Evolutionary conservation across 768 basidiomycete genomes (phyloP).

Genomic region (Mrakia gelida): DNA sequence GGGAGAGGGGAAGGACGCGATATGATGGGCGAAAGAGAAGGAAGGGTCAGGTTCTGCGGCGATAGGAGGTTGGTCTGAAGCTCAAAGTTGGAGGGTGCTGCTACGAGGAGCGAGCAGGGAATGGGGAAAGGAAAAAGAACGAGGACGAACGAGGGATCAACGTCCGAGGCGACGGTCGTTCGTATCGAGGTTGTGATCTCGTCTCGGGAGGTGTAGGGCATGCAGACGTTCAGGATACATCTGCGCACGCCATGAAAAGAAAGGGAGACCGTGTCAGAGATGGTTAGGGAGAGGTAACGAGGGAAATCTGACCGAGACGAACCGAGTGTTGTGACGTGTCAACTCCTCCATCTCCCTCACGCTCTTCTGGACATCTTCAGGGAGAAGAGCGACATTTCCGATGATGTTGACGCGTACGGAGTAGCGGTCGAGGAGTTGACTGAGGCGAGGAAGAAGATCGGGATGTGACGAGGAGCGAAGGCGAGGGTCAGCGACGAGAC

Average conservation of each 20-base stretch:
- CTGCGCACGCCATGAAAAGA: slow-evolving; percentile 47
- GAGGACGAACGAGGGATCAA: slow-evolving; percentile 13
- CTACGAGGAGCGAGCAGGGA: neutral
- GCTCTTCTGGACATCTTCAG: slow-evolving; percentile 65
- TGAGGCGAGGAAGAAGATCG: slow-evolving; percentile 39
- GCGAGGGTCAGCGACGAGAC: too few relatives aligned
- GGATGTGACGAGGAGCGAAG: neutral
- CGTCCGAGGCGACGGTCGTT: slow-evolving; percentile 38
- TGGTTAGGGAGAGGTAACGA: neutral
- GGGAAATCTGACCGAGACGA: slow-evolving; percentile 34
- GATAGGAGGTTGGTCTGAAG: too few relatives aligned
- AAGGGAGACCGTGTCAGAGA: neutral
- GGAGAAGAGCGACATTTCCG: slow-evolving; percentile 70
- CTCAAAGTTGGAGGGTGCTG: too few relatives aligned
- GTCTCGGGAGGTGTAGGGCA: slow-evolving; percentile 86
- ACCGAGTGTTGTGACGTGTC: slow-evolving; percentile 72
- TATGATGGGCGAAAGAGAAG: neutral
- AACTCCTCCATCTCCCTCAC: slow-evolving; percentile 66
- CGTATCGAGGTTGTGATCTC: slow-evolving; percentile 81
- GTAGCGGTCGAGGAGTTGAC: slow-evolving; percentile 72
- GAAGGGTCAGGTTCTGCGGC: too few relatives aligned
- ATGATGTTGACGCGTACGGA: slow-evolving; percentile 80
- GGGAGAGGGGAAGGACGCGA: neutral
- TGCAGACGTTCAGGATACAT: slow-evolving; percentile 83
- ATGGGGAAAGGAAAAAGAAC: too few relatives aligned